Conservation (phyloP, 345 rosid genomes). For the Camelina laxa region DNA sequence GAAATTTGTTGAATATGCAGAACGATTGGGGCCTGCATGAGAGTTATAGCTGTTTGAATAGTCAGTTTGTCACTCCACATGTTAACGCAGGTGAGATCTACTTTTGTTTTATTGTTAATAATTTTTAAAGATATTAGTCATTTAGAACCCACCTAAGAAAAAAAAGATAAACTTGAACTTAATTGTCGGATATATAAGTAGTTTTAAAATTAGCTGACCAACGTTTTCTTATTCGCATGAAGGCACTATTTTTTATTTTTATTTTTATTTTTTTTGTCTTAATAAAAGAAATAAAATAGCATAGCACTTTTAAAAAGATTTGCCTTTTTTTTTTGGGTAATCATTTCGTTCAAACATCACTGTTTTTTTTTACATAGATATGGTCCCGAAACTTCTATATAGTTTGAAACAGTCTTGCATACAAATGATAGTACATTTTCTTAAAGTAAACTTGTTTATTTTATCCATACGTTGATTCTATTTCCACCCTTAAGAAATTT, state of each 20-base stretch:
- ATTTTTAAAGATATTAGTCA: background rate
- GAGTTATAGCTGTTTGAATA: constrained; percentile 57
- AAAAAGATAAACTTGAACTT: background rate
- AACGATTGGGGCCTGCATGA: constrained; percentile 63
- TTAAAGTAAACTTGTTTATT: background rate
- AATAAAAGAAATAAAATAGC: background rate
- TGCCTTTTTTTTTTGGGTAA: background rate
- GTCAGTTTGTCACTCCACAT: constrained; percentile 40
- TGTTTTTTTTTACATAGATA: background rate
- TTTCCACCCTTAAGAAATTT: background rate
- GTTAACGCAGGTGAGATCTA: constrained; percentile 47
- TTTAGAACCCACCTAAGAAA: background rate
- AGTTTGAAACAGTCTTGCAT: background rate
- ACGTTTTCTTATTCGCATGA: background rate
- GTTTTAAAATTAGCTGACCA: constrained; percentile 2
- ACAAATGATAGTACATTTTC: background rate
- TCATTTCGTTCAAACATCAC: background rate
- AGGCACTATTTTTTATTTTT: background rate
- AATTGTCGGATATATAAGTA: background rate
- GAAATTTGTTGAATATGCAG: constrained; percentile 45
- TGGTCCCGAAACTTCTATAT: background rate
- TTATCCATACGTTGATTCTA: background rate
- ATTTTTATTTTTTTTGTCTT: background rate
- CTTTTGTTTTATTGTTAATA: background rate
- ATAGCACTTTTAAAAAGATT: background rate